Evolutionary conservation across 352 stramenopile genomes (phyloP).

Genomic region (Aphanomyces euteiches): DNA sequence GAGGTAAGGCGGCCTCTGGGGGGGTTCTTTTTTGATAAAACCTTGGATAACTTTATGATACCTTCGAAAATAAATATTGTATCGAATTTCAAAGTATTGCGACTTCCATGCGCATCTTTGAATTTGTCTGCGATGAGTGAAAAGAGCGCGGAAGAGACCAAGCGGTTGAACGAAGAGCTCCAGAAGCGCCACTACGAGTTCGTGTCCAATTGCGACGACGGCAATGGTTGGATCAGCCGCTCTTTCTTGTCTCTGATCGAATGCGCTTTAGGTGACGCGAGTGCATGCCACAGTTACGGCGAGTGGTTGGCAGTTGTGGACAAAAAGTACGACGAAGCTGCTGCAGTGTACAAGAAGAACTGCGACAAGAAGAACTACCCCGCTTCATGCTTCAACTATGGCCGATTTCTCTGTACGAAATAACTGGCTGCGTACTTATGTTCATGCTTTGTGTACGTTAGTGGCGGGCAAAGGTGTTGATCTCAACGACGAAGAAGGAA

Average conservation of each 20-base stretch:
- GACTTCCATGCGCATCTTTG: no score
- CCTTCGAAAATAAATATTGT: no score
- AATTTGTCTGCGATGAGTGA: constrained; percentile 33
- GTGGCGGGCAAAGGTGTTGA: constrained; percentile 74
- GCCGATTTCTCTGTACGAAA: constrained; percentile 65
- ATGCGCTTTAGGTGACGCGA: constrained; percentile 48
- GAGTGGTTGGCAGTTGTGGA: constrained; percentile 84
- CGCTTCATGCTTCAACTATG: constrained; percentile 85
- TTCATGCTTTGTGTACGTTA: constrained; percentile 31
- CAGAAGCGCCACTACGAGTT: constrained; percentile 86
- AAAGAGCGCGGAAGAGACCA: constrained; percentile 53
- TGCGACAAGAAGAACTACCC: constrained; percentile 76
- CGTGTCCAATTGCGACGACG: constrained; percentile 80
- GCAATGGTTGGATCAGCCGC: constrained; percentile 41
- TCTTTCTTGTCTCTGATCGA: background rate
- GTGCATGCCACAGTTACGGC: constrained; percentile 80
- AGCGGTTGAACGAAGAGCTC: constrained; percentile 78
- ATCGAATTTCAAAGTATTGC: no score
- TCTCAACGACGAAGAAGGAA: constrained; percentile 58
- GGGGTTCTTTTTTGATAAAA: no score
- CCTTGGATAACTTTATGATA: no score
- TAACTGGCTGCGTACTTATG: background rate
- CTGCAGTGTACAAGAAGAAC: constrained; percentile 79
- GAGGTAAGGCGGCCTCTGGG: no score
- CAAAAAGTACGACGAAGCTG: constrained; percentile 77